Evolutionary conservation across 805 yeast genomes (phyloP).

Genomic region (Suhomyces prunicola): DNA sequence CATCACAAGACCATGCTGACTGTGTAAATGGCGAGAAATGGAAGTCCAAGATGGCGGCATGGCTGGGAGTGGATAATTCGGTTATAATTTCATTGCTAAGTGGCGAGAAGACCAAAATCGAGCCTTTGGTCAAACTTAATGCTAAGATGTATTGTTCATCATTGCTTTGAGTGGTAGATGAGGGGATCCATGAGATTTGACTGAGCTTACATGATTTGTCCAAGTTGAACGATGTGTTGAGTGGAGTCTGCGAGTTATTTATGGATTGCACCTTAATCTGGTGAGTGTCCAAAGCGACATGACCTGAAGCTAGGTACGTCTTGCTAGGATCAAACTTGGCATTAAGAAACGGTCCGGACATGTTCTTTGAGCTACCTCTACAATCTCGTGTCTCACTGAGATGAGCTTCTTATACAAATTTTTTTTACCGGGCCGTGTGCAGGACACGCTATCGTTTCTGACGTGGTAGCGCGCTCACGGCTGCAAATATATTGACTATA

Average conservation of each 20-base stretch:
- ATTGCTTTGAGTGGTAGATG: slow-evolving; percentile 7
- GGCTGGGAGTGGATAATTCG: slow-evolving; percentile 46
- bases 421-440: slow-evolving; percentile 1
- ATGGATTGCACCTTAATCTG: slow-evolving; percentile 61
- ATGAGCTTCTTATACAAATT: slow-evolving; percentile 4
- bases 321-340: slow-evolving; percentile 62
- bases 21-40: slow-evolving; percentile 40
- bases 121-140: slow-evolving; percentile 65
- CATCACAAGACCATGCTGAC: slow-evolving; percentile 59
- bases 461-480: not conserved
- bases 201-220: slow-evolving; percentile 50
- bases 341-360: slow-evolving; percentile 27
- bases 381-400: not conserved
- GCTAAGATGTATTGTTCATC: slow-evolving; percentile 49
- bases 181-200: slow-evolving; percentile 52
- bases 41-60: slow-evolving; percentile 49
- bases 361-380: not conserved
- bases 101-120: slow-evolving; percentile 66
- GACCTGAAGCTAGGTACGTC: slow-evolving; percentile 60
- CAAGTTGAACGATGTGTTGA: slow-evolving; percentile 49
- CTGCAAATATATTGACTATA: slow-evolving; percentile 1
- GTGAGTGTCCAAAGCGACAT: slow-evolving; percentile 68
- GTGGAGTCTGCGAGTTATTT: slow-evolving; percentile 37
- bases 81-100: slow-evolving; percentile 53
- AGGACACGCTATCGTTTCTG: not conserved